Conservation (phyloP, 1,284 basidiomycete genomes). For the Ganoderma boninense region DNA sequence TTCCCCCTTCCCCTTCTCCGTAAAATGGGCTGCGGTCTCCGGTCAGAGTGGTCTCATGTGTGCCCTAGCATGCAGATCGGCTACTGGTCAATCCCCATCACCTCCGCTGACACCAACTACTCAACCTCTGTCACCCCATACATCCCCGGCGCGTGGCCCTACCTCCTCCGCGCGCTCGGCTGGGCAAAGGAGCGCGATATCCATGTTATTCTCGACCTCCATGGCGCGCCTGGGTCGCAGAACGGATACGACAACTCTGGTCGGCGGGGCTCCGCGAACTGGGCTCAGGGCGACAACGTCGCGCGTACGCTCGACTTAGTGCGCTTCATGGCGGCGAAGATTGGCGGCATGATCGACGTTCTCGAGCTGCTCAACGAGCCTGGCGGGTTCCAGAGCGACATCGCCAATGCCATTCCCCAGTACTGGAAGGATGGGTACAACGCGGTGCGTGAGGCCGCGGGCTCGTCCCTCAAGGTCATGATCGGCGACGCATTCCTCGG, state of each 20-base stretch:
- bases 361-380: conserved; percentile 75
- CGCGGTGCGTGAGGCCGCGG: conserved; percentile 57
- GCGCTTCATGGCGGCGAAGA: conserved; percentile 60
- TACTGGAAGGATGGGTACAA: conserved; percentile 68
- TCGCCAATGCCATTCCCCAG: conserved; percentile 52
- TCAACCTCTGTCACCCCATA: conserved; percentile 63
- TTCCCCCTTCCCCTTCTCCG: background rate
- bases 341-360: conserved; percentile 65
- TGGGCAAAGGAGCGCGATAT: conserved; percentile 69
- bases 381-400: conserved; percentile 58
- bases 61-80: conserved; percentile 69
- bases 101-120: conserved; percentile 57
- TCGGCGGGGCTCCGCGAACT: conserved; percentile 67
- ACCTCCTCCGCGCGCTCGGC: conserved; percentile 67
- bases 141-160: conserved; percentile 72
- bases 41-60: background rate
- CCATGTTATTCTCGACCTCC: conserved; percentile 76
- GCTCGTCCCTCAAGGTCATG: conserved; percentile 62
- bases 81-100: conserved; percentile 79
- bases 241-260: conserved; percentile 90
- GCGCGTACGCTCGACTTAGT: conserved; percentile 73
- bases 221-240: conserved; percentile 75
- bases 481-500: conserved; percentile 80
- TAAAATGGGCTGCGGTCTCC: background rate
- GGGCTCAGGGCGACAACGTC: conserved; percentile 70